phyloP scores from a whole-genome alignment of 345 rosid genomes.

The Dipteronia dyeriana region DNA sequence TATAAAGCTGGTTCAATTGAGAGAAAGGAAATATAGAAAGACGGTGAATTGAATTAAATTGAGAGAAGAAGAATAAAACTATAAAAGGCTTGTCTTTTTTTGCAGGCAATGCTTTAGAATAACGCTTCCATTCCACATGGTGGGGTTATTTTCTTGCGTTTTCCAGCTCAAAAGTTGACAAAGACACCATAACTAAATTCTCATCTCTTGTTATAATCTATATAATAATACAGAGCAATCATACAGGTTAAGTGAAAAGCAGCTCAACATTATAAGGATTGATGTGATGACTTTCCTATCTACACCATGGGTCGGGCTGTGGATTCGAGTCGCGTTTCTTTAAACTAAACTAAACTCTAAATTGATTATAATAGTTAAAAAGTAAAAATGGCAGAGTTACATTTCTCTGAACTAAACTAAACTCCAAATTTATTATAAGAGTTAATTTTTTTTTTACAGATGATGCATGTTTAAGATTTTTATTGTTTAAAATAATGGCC shows the following conservation, averaged over 20 bases:
- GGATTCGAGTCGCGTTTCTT: no score
- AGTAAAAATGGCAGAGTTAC: no score
- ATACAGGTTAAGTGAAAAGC: neutral
- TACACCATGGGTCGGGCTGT: no score
- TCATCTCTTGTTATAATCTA: neutral
- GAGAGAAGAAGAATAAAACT: neutral
- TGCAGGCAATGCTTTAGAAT: slow-evolving; percentile 14
- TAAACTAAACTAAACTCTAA: no score
- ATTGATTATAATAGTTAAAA: no score
- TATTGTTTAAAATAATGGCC: no score
- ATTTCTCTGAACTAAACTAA: no score
- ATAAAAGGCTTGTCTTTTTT: neutral
- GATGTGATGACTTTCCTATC: no score
- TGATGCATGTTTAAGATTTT: no score
- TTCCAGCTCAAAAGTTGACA: slow-evolving; percentile 40
- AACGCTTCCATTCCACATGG: slow-evolving; percentile 22
- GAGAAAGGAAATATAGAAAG: neutral
- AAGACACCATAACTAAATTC: slow-evolving; percentile 15
- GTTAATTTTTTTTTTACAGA: no score
- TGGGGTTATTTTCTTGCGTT: slow-evolving; percentile 20
- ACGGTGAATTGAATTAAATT: neutral
- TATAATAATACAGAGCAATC: no score
- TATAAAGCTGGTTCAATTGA: neutral
- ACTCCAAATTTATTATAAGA: no score
- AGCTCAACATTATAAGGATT: neutral